These are phyloP conservation scores for Gossypium herbaceum DNA, from an alignment of 345 rosid genomes.

Conservation along the genomic window DNA sequence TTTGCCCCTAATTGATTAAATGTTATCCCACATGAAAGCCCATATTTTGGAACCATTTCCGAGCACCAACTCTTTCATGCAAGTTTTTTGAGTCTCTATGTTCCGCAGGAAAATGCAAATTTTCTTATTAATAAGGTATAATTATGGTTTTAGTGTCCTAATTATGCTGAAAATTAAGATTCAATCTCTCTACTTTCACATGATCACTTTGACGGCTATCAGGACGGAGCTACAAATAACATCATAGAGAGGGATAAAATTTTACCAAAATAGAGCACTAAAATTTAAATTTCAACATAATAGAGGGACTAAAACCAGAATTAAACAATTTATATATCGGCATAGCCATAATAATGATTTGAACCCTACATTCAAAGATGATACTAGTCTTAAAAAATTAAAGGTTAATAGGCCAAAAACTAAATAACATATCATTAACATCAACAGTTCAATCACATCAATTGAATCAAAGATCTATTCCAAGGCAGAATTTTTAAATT, in stretches of 20 bases:
- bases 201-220: too few species aligned
- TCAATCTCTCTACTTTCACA: too few species aligned
- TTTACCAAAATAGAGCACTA: too few species aligned
- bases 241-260: too few species aligned
- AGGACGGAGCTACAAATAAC: too few species aligned
- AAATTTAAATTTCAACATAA: too few species aligned
- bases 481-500: background rate
- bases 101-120: background rate
- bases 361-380: background rate
- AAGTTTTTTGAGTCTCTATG: background rate
- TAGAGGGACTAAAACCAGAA: too few species aligned
- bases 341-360: background rate
- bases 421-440: background rate
- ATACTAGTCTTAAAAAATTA: background rate
- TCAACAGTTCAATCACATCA: background rate
- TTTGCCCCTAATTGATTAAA: too few species aligned
- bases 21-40: background rate
- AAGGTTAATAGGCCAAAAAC: background rate
- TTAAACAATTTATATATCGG: too few species aligned
- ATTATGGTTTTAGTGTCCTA: too few species aligned
- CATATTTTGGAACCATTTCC: background rate
- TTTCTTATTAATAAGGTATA: too few species aligned
- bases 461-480: background rate
- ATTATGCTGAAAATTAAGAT: too few species aligned
- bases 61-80: background rate